These are phyloP conservation scores for Phytophthora ohioensis DNA, from an alignment of 352 stramenopile species.

Conservation along the genomic window DNA sequence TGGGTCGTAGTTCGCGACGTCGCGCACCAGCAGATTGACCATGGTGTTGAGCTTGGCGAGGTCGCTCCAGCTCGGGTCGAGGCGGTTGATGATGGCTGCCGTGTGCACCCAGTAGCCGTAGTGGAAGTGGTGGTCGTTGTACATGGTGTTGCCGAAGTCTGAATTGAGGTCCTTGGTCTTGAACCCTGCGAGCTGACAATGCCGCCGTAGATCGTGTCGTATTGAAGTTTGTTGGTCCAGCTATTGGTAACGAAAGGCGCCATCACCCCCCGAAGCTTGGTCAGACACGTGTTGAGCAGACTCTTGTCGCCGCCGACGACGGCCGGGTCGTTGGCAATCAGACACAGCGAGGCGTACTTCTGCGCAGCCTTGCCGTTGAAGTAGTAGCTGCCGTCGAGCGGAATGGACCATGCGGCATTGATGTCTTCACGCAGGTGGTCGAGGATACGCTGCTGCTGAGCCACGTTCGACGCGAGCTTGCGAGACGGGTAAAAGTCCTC, in stretches of 20 bases:
- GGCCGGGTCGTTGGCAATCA: conserved; percentile 59
- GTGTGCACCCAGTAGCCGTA: conserved; percentile 77
- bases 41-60: conserved; percentile 53
- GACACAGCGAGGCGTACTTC: conserved; percentile 68
- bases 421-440: conserved; percentile 57
- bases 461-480: conserved; percentile 38
- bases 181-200: conserved; percentile 65
- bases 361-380: conserved; percentile 71
- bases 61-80: conserved; percentile 54
- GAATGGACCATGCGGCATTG: conserved; percentile 52
- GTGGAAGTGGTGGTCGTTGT: conserved; percentile 86
- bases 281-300: conserved; percentile 50
- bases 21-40: conserved; percentile 51
- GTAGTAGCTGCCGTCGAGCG: conserved; percentile 68
- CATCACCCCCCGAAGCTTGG: conserved; percentile 52
- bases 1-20: conserved; percentile 58
- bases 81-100: conserved; percentile 54
- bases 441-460: conserved; percentile 48
- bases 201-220: conserved; percentile 63
- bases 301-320: conserved; percentile 50
- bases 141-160: conserved; percentile 80
- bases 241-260: conserved; percentile 55
- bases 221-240: conserved; percentile 61
- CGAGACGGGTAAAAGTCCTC: conserved; percentile 59
- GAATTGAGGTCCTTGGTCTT: conserved; percentile 62